Percentiles rank a stretch among this genome's conserved stretches.
phyloP scores from a whole-genome alignment of 192 early-diverging fungal species.

The Coemansia sp. region DNA sequence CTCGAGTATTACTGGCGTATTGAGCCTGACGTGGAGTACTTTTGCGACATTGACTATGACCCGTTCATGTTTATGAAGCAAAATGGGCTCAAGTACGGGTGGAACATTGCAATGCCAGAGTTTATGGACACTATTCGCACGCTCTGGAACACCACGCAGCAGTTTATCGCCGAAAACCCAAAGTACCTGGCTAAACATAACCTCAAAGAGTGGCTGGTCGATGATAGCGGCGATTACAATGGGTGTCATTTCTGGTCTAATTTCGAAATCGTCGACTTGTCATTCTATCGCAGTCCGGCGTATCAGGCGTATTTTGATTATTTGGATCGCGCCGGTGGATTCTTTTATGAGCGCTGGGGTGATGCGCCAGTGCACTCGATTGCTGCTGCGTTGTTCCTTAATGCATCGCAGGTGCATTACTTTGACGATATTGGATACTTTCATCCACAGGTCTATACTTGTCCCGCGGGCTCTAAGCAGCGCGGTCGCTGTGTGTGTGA shows the following conservation, averaged over 20 bases:
- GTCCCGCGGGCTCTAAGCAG: slow-evolving; percentile 49
- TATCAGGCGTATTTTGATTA: slow-evolving; percentile 71
- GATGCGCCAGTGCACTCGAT: slow-evolving; percentile 71
- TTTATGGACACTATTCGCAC: slow-evolving; percentile 36
- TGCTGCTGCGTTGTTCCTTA: slow-evolving; percentile 61
- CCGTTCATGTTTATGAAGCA: slow-evolving; percentile 50
- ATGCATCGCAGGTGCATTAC: slow-evolving; percentile 63
- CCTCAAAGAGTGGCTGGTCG: slow-evolving; percentile 35
- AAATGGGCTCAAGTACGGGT: slow-evolving; percentile 44
- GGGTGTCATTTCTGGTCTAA: slow-evolving; percentile 84
- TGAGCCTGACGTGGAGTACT: slow-evolving; percentile 53
- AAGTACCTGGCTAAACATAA: slow-evolving; percentile 28
- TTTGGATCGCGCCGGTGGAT: slow-evolving; percentile 79
- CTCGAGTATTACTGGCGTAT: slow-evolving; percentile 59
- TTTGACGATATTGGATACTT: slow-evolving; percentile 74
- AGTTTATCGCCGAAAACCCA: slow-evolving; percentile 26
- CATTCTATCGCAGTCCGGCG: slow-evolving; percentile 63
- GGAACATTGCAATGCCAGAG: slow-evolving; percentile 36
- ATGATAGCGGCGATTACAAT: slow-evolving; percentile 56
- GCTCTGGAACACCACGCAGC: slow-evolving; percentile 38
- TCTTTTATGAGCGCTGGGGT: slow-evolving; percentile 84
- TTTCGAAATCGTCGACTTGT: slow-evolving; percentile 83
- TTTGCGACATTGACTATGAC: slow-evolving; percentile 52
- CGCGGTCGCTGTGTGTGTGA: slow-evolving; percentile 52
- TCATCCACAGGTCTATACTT: slow-evolving; percentile 45